phyloP scores from a whole-genome alignment of 768 basidiomycete species.

The Pholiota microspora region DNA sequence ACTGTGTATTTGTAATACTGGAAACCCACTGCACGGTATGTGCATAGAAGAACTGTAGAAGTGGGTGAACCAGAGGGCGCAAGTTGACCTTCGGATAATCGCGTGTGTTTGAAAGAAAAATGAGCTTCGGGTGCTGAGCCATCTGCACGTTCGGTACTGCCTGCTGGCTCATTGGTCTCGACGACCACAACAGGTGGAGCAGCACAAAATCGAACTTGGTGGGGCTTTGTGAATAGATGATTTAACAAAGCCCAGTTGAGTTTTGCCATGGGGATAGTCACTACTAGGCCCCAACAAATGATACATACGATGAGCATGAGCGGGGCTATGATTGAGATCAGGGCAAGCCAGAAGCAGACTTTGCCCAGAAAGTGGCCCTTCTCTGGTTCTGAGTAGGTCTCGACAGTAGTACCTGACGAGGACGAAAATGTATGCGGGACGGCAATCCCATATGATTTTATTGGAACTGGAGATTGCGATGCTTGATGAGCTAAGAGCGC shows the following conservation, averaged over 20 bases:
- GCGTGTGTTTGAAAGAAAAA: constrained; percentile 67
- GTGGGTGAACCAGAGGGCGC: constrained; percentile 82
- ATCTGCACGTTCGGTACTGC: constrained; percentile 5
- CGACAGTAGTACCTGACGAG: constrained; percentile 24
- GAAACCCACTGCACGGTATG: constrained; percentile 84
- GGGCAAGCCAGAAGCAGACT: constrained; percentile 77
- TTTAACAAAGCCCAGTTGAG: constrained; percentile 93
- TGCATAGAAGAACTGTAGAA: constrained; percentile 91
- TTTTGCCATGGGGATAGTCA: constrained; percentile 98
- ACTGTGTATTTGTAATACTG: constrained; percentile 99
- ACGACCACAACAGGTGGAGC: constrained; percentile 75
- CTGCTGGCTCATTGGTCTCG: constrained; percentile 18
- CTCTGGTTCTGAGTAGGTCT: constrained; percentile 31
- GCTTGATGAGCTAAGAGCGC: constrained; percentile 36
- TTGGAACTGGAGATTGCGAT: constrained; percentile 34
- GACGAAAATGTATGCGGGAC: constrained; percentile 30
- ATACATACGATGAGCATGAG: constrained; percentile 84
- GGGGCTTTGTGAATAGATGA: constrained; percentile 75
- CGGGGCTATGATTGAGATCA: constrained; percentile 81
- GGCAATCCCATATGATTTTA: constrained; percentile 73
- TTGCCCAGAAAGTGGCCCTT: constrained; percentile 56
- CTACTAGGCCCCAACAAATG: constrained; percentile 91
- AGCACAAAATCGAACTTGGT: constrained; percentile 88
- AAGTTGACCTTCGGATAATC: constrained; percentile 82
- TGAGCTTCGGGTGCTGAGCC: constrained; percentile 22